These are phyloP conservation scores for Rhizophagus prolifer DNA, from an alignment of 192 early-diverging fungal species.

Conservation along the genomic window DNA sequence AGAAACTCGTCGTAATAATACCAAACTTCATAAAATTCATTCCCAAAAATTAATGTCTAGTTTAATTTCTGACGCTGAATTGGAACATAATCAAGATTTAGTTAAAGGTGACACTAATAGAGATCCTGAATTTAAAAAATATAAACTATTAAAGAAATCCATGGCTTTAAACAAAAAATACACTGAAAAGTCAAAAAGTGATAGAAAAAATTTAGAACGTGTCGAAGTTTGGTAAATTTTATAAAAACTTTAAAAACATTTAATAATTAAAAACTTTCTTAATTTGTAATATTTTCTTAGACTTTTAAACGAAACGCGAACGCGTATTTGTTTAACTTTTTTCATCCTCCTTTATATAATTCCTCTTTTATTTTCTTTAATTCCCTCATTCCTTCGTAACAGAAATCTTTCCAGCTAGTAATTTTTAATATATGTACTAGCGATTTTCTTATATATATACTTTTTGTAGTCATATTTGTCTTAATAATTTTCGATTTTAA, in stretches of 20 bases:
- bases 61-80: neutral
- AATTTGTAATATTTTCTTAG: too few relatives aligned
- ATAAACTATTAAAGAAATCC: slow-evolving; percentile 23
- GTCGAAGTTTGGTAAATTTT: slow-evolving; percentile 1
- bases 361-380: too few relatives aligned
- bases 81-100: slow-evolving; percentile 3
- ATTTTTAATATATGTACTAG: too few relatives aligned
- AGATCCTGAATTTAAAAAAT: slow-evolving; percentile 22
- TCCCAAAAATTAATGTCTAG: slow-evolving; percentile 8
- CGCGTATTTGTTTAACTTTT: too few relatives aligned
- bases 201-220: slow-evolving; percentile 11
- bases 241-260: neutral
- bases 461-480: too few relatives aligned
- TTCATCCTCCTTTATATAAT: too few relatives aligned
- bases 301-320: too few relatives aligned
- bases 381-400: too few relatives aligned
- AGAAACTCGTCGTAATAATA: slow-evolving; percentile 19
- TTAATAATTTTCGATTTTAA: too few relatives aligned
- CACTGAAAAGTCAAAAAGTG: neutral
- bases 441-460: too few relatives aligned
- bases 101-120: slow-evolving; percentile 24
- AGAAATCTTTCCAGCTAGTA: too few relatives aligned
- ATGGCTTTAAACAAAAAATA: slow-evolving; percentile 1
- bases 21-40: slow-evolving; percentile 6
- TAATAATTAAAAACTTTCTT: too few relatives aligned